phyloP scores from a whole-genome alignment of 2,329 filamentous ascomycete genomes.

The Colletotrichum sp. region DNA sequence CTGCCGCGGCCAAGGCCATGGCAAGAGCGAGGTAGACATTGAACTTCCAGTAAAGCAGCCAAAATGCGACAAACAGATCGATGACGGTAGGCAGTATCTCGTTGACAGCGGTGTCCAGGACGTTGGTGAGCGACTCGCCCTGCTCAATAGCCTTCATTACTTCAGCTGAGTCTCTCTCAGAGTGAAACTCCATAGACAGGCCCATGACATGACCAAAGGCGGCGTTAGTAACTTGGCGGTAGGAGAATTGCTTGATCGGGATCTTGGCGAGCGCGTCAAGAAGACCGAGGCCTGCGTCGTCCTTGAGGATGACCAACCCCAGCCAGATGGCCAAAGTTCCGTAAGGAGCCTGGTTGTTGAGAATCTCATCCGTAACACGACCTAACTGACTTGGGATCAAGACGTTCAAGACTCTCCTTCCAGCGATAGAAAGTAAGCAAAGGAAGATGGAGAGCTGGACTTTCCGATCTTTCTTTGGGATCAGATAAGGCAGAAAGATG shows the following conservation, averaged over 20 bases:
- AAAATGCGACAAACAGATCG: constrained; percentile 66
- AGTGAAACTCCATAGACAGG: constrained; percentile 75
- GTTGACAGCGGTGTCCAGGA: constrained; percentile 66
- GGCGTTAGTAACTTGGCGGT: constrained; percentile 61
- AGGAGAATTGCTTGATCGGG: constrained; percentile 43
- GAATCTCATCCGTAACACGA: constrained; percentile 32
- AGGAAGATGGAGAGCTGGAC: constrained; percentile 33
- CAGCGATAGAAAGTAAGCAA: constrained; percentile 26
- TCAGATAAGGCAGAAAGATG: constrained; percentile 34
- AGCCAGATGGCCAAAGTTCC: background rate
- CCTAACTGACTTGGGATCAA: constrained; percentile 36
- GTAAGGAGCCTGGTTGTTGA: constrained; percentile 21
- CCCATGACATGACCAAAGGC: constrained; percentile 72
- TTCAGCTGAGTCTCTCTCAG: constrained; percentile 67
- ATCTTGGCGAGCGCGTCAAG: constrained; percentile 33
- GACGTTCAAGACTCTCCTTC: constrained; percentile 31
- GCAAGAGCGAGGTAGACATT: constrained; percentile 60
- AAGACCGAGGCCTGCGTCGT: constrained; percentile 11
- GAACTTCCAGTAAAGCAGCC: constrained; percentile 66
- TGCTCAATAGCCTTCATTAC: constrained; percentile 70
- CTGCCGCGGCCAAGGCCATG: constrained; percentile 29
- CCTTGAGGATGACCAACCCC: background rate
- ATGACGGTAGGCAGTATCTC: constrained; percentile 65
- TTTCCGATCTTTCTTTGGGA: constrained; percentile 33
- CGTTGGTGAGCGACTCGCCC: constrained; percentile 61